Evolutionary conservation across 2,329 filamentous ascomycete genomes (phyloP).

Genomic region (Fonsecaea nubica): DNA sequence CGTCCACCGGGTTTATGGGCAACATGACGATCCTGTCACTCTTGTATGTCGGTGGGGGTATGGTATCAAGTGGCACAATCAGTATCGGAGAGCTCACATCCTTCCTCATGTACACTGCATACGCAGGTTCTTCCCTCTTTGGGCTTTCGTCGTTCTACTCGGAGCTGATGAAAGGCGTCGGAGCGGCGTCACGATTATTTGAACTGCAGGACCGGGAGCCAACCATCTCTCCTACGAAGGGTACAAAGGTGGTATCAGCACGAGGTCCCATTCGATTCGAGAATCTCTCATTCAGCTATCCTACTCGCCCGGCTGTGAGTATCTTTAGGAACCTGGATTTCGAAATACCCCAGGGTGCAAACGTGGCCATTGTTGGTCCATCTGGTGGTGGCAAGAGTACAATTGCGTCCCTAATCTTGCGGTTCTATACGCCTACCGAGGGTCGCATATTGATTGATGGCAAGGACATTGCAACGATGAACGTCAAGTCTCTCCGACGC

Average conservation of each 20-base stretch:
- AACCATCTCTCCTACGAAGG: slow-evolving; percentile 84
- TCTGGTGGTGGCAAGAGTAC: slow-evolving; percentile 97
- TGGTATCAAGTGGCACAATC: slow-evolving; percentile 86
- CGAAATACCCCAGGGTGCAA: slow-evolving; percentile 88
- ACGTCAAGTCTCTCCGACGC: slow-evolving; percentile 87
- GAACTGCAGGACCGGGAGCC: slow-evolving; percentile 91
- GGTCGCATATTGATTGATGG: slow-evolving; percentile 85
- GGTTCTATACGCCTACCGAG: slow-evolving; percentile 84
- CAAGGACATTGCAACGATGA: slow-evolving; percentile 81
- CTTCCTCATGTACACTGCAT: slow-evolving; percentile 98
- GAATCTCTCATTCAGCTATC: slow-evolving; percentile 87
- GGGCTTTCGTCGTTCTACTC: slow-evolving; percentile 96
- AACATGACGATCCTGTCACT: slow-evolving; percentile 96
- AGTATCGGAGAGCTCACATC: slow-evolving; percentile 91
- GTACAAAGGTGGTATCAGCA: slow-evolving; percentile 78
- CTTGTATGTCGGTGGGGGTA: slow-evolving; percentile 85
- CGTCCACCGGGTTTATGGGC: slow-evolving; percentile 83
- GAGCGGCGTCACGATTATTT: slow-evolving; percentile 93
- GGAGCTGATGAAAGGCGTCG: slow-evolving; percentile 98
- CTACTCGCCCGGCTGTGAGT: slow-evolving; percentile 85
- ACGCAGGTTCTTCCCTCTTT: slow-evolving; percentile 83
- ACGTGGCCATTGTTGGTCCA: slow-evolving; percentile 94
- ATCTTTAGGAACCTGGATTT: slow-evolving; percentile 93
- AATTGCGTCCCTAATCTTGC: slow-evolving; percentile 84
- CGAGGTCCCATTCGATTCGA: slow-evolving; percentile 88